These are phyloP conservation scores for Rhizopogon sp. DNA, from an alignment of 768 basidiomycete genomes.

Conservation along the genomic window DNA sequence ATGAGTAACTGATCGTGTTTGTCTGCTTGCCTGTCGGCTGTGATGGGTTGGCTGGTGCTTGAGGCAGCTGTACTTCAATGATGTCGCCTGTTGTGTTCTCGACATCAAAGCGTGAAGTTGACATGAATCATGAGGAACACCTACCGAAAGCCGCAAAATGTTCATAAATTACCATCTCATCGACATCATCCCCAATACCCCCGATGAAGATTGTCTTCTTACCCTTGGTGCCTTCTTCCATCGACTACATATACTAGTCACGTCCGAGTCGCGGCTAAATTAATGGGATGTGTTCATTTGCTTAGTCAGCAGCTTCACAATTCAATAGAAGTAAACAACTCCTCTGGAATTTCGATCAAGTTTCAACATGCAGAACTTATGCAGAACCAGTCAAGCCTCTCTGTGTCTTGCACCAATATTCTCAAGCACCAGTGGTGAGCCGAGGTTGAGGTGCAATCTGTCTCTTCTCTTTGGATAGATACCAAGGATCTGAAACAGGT, in stretches of 20 bases:
- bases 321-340: background rate
- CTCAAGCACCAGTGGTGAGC: too few species aligned
- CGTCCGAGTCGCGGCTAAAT: background rate
- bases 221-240: slow-evolving; percentile 81
- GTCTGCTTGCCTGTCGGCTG: slow-evolving; percentile 46
- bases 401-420: too few species aligned
- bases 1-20: slow-evolving; percentile 9
- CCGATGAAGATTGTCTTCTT: slow-evolving; percentile 87
- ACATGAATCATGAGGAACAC: slow-evolving; percentile 13
- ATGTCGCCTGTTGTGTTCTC: slow-evolving; percentile 64
- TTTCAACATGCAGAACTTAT: too few species aligned
- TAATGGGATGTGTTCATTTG: background rate
- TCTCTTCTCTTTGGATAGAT: too few species aligned
- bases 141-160: slow-evolving; percentile 85
- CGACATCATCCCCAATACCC: slow-evolving; percentile 78
- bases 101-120: slow-evolving; percentile 1
- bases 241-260: slow-evolving; percentile 17
- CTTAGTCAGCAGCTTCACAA: background rate
- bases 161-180: slow-evolving; percentile 72
- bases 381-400: too few species aligned
- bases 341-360: too few species aligned
- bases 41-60: slow-evolving; percentile 66
- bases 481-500: too few species aligned
- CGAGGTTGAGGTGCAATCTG: too few species aligned
- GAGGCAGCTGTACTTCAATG: slow-evolving; percentile 85